Conservation (phyloP, 2,329 filamentous ascomycete species). For the Ceratocystis lukuohia region DNA sequence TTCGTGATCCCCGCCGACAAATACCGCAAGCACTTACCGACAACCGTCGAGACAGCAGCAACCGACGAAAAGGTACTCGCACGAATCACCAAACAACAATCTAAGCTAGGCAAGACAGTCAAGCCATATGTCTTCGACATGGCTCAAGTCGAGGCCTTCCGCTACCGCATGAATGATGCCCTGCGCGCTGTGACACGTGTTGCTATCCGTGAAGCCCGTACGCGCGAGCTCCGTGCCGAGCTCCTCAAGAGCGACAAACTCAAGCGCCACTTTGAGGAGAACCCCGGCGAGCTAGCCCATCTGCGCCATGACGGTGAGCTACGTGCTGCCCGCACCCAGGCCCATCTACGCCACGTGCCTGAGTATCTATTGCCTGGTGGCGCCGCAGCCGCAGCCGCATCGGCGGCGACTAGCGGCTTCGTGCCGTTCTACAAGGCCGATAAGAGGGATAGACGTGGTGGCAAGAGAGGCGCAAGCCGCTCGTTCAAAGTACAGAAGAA, state of each 20-base stretch:
- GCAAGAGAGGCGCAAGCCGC: conserved; percentile 24
- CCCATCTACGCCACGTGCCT: conserved; percentile 85
- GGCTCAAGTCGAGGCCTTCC: conserved; percentile 82
- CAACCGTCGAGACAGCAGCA: conserved; percentile 58
- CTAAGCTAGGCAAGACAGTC: conserved; percentile 64
- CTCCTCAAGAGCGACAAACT: conserved; percentile 88
- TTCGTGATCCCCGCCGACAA: conserved; percentile 75
- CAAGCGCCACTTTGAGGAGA: conserved; percentile 92
- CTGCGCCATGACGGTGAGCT: conserved; percentile 83
- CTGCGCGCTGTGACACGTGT: conserved; percentile 80
- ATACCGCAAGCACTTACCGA: conserved; percentile 83
- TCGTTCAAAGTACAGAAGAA: conserved; percentile 41
- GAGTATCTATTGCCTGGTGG: conserved; percentile 77
- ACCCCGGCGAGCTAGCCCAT: conserved; percentile 76
- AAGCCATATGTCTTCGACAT: conserved; percentile 92
- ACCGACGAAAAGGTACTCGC: conserved; percentile 74
- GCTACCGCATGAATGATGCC: conserved; percentile 89
- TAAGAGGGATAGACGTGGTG: conserved; percentile 35
- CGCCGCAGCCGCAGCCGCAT: conserved; percentile 54
- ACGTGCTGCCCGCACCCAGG: conserved; percentile 67
- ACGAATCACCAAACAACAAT: conserved; percentile 67
- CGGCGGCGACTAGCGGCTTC: conserved; percentile 56
- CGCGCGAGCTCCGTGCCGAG: conserved; percentile 76
- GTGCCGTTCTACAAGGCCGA: conserved; percentile 50
- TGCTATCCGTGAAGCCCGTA: conserved; percentile 77